A percentile compares a stretch with the other conserved stretches of the same genome.
phyloP scores from a whole-genome alignment of 177 flowering plant species.

The Vitis hybrid region DNA sequence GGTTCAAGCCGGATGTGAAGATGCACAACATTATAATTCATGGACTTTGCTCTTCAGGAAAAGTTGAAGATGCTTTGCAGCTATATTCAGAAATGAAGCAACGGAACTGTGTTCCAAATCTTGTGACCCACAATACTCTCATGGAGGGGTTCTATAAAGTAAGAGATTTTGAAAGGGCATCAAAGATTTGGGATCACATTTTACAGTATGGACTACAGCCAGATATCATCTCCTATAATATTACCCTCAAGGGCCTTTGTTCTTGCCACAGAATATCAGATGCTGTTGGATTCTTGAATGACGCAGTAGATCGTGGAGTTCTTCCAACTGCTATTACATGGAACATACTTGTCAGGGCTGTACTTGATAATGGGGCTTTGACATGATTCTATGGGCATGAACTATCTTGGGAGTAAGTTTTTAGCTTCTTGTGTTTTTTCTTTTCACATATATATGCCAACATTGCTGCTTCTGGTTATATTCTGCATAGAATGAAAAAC shows the following conservation, averaged over 20 bases:
- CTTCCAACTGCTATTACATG: conserved; percentile 74
- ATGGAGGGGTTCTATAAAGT: conserved; percentile 80
- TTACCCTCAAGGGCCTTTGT: conserved; percentile 81
- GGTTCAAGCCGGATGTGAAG: conserved; percentile 66
- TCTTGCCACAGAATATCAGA: conserved; percentile 53
- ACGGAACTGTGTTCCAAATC: conserved; percentile 57
- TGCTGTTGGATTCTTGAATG: conserved; percentile 52
- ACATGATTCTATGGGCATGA: not conserved
- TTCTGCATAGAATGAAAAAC: too few species aligned
- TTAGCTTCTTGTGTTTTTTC: too few species aligned
- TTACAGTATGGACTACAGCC: conserved; percentile 52
- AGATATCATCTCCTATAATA: conserved; percentile 85
- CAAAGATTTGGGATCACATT: conserved; percentile 64
- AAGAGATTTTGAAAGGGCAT: conserved; percentile 51
- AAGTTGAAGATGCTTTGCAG: conserved; percentile 55
- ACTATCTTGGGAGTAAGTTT: conserved; percentile 1
- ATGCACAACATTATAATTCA: conserved; percentile 80
- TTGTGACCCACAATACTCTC: conserved; percentile 77
- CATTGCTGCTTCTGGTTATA: too few species aligned
- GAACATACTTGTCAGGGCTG: conserved; percentile 79
- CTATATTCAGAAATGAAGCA: conserved; percentile 54
- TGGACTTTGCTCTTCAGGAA: conserved; percentile 80
- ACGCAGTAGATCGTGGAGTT: conserved; percentile 59
- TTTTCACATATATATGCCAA: too few species aligned
- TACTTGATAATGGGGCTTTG: conserved; percentile 16